Evolutionary conservation across 1,139 yeast genomes (phyloP).

Genomic region (Groenewaldozyma auringiensis): DNA sequence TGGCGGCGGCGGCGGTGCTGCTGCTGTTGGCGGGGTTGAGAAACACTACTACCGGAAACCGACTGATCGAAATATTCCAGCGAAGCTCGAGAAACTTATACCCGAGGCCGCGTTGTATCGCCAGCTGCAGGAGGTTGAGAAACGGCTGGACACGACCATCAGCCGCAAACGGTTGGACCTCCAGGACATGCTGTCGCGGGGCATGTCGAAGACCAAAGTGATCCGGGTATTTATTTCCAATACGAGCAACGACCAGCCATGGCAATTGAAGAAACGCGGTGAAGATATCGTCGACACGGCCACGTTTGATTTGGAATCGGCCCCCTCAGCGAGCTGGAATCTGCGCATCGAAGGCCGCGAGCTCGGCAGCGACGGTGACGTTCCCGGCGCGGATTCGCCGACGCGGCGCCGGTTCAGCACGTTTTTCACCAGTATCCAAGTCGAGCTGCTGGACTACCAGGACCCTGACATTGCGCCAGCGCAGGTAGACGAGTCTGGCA

Average conservation of each 20-base stretch:
- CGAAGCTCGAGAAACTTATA: conserved; percentile 49
- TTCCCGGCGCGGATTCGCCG: conserved; percentile 32
- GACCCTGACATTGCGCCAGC: conserved; percentile 33
- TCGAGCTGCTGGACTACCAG: conserved; percentile 47
- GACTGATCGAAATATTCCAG: conserved; percentile 63
- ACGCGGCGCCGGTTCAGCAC: conserved; percentile 60
- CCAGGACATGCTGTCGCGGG: conserved; percentile 53
- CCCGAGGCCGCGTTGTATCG: conserved; percentile 72
- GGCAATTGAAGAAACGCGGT: conserved; percentile 50
- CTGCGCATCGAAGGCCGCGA: conserved; percentile 81
- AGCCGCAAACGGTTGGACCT: conserved; percentile 79
- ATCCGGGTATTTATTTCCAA: conserved; percentile 79
- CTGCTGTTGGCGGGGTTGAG: conserved; percentile 10
- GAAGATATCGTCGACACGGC: conserved; percentile 33
- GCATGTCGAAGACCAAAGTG: conserved; percentile 42
- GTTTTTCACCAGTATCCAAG: conserved; percentile 73
- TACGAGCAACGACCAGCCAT: conserved; percentile 78
- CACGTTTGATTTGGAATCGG: conserved; percentile 21
- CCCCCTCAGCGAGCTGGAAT: conserved; percentile 57
- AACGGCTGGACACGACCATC: conserved; percentile 68
- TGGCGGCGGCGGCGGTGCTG: neutral
- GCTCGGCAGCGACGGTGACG: conserved; percentile 63
- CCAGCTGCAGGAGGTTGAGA: conserved; percentile 68
- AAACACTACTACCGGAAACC: conserved; percentile 42
- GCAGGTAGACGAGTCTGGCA: conserved; percentile 21